Percentiles rank a stretch among this genome's conserved stretches.
phyloP scores from a whole-genome alignment of 306 rosid species.

The Oxytropis ochrocephala region DNA sequence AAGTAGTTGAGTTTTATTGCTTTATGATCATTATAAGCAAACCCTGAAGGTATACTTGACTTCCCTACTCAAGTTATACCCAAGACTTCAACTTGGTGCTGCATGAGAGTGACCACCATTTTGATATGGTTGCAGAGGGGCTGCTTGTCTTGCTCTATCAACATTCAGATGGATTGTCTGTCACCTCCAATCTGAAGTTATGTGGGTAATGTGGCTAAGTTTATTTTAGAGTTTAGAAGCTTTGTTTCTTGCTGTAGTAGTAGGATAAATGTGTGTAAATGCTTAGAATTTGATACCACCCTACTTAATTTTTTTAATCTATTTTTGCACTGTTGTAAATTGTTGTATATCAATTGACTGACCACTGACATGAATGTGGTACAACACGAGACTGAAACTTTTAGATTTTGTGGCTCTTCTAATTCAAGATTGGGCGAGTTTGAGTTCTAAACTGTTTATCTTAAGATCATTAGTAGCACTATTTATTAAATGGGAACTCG shows the following conservation, averaged over 20 bases:
- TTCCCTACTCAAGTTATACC: slow-evolving; percentile 18
- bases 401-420: neutral
- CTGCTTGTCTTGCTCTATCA: slow-evolving; percentile 10
- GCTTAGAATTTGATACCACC: slow-evolving; percentile 5
- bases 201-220: neutral
- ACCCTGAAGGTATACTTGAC: slow-evolving; percentile 5
- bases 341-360: slow-evolving; percentile 11
- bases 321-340: slow-evolving; percentile 17
- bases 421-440: neutral
- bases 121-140: neutral
- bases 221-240: neutral
- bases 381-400: slow-evolving; percentile 3
- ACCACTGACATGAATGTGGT: neutral
- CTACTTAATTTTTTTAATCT: neutral
- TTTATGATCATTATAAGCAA: slow-evolving; percentile 15
- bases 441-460: neutral
- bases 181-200: slow-evolving; percentile 8
- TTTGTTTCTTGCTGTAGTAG: neutral
- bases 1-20: slow-evolving; percentile 14
- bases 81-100: neutral
- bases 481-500: neutral
- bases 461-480: neutral
- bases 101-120: slow-evolving; percentile 1
- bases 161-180: neutral
- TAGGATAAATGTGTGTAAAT: slow-evolving; percentile 23